These are phyloP conservation scores for Podospora pseudoanserina DNA, from an alignment of 495 filamentous ascomycete genomes.

Conservation along the genomic window DNA sequence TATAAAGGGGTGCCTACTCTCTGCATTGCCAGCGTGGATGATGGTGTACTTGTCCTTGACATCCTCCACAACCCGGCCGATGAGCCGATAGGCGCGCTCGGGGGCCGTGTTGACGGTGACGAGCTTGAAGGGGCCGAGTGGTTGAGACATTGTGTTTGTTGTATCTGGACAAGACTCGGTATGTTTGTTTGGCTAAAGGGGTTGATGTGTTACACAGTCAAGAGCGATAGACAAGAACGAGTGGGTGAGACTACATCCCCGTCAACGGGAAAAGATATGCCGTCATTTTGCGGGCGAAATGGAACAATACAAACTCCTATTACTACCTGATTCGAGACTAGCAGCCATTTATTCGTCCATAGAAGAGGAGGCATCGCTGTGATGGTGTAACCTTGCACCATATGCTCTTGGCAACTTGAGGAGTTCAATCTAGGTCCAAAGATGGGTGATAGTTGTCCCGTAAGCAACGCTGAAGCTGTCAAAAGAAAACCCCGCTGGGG, in stretches of 20 bases:
- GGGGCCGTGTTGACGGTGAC: slow-evolving; percentile 68
- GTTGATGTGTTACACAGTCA: not conserved
- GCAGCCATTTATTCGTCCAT: not conserved
- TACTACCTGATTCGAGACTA: not conserved
- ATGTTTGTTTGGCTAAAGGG: not conserved
- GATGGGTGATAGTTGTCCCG: not conserved
- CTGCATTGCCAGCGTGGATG: slow-evolving; percentile 56
- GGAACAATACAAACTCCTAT: not conserved
- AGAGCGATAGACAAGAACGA: not conserved
- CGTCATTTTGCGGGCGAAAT: slow-evolving; percentile 6
- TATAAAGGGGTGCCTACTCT: slow-evolving; percentile 38
- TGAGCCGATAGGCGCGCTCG: slow-evolving; percentile 58
- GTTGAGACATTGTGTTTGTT: slow-evolving; percentile 15
- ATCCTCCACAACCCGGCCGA: slow-evolving; percentile 56
- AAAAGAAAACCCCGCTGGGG: not conserved
- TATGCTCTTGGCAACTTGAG: not conserved
- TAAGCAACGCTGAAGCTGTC: not conserved
- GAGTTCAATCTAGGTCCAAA: too few species aligned
- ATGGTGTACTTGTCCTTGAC: slow-evolving; percentile 60
- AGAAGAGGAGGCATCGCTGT: not conserved
- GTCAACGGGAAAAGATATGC: not conserved
- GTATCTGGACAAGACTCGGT: not conserved
- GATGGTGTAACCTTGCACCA: not conserved
- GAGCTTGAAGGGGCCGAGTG: slow-evolving; percentile 54
- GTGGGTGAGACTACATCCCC: not conserved